Percentiles rank a stretch among this genome's conserved stretches.
These are phyloP conservation scores for Rhodotorula toruloides DNA, from an alignment of 768 basidiomycete species.

Conservation along the genomic window DNA sequence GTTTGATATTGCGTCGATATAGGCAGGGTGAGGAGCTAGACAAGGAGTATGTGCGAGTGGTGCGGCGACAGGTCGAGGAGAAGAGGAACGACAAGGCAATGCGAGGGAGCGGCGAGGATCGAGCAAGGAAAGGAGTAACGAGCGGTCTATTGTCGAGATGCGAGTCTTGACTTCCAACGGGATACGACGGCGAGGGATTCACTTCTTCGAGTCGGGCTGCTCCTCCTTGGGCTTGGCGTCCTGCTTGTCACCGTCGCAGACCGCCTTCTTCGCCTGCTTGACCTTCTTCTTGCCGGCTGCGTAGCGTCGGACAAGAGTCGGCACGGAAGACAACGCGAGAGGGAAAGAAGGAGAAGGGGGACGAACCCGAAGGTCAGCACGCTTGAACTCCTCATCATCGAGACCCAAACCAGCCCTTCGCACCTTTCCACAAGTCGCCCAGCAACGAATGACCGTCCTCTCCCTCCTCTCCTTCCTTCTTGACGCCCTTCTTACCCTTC, in stretches of 20 bases:
- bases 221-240: not conserved
- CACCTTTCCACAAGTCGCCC: constrained; percentile 36
- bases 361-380: constrained; percentile 5
- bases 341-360: not conserved
- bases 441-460: constrained; percentile 14
- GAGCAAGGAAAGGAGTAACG: no score
- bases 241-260: constrained; percentile 1
- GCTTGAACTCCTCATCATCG: not conserved
- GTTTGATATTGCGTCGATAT: no score
- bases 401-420: constrained; percentile 15
- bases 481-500: constrained; percentile 3
- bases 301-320: no score
- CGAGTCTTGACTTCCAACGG: no score
- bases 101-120: no score
- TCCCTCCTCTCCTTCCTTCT: not conserved
- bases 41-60: no score
- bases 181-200: not conserved
- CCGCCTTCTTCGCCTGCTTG: constrained; percentile 22
- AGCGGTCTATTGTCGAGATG: no score
- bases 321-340: not conserved
- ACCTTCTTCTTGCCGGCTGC: constrained; percentile 33
- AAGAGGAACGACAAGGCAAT: no score
- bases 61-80: no score
- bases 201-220: not conserved
- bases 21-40: no score